Evolutionary conservation across 306 rosid species (phyloP).

Genomic region (Inga leiocalycina): DNA sequence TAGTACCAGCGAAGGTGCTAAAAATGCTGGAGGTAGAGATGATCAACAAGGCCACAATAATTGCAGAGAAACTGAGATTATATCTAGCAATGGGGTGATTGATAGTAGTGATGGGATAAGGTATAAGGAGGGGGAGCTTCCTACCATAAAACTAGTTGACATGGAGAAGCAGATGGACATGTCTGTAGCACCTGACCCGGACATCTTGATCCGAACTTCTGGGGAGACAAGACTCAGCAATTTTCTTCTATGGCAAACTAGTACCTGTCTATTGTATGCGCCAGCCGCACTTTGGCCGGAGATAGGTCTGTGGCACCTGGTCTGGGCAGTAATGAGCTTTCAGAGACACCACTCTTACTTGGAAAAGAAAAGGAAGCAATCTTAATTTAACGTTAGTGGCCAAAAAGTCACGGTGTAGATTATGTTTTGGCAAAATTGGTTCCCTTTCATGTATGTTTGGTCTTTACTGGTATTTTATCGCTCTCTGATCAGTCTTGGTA

Average conservation of each 20-base stretch:
- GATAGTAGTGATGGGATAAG: conserved; percentile 33
- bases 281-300: conserved; percentile 85
- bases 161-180: conserved; percentile 71
- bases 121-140: conserved; percentile 32
- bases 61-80: conserved; percentile 30
- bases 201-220: conserved; percentile 63
- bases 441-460: background rate
- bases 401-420: background rate
- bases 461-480: background rate
- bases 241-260: conserved; percentile 84
- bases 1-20: conserved; percentile 9
- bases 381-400: background rate
- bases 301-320: conserved; percentile 65
- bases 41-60: background rate
- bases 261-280: conserved; percentile 61
- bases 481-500: background rate
- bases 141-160: conserved; percentile 55
- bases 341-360: conserved; percentile 58
- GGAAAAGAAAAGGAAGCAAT: conserved; percentile 63
- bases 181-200: conserved; percentile 81
- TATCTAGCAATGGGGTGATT: conserved; percentile 32
- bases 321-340: conserved; percentile 67
- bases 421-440: background rate
- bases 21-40: conserved; percentile 27
- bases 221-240: conserved; percentile 77